Conservation (phyloP, 1,284 basidiomycete genomes). For the Pseudozyma sp. region DNA sequence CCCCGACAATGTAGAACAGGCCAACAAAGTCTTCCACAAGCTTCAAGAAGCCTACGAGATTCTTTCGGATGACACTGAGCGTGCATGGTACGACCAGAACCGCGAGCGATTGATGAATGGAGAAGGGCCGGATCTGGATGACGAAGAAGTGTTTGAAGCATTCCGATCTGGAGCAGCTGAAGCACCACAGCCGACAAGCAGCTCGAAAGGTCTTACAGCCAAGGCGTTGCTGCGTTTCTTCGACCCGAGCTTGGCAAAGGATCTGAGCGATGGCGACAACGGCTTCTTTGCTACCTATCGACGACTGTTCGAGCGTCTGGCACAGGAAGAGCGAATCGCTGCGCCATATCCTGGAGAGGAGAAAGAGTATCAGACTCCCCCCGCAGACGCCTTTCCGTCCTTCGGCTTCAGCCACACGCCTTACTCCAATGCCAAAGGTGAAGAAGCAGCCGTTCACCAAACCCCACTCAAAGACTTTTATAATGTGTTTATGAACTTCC, state of each 20-base stretch:
- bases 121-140: slow-evolving; percentile 54
- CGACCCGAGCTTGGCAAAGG: slow-evolving; percentile 78
- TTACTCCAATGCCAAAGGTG: slow-evolving; percentile 72
- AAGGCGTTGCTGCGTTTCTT: slow-evolving; percentile 88
- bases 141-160: slow-evolving; percentile 76
- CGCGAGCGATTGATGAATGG: slow-evolving; percentile 75
- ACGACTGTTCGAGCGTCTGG: slow-evolving; percentile 85
- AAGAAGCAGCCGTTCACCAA: slow-evolving; percentile 44
- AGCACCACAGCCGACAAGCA: slow-evolving; percentile 73
- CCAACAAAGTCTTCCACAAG: slow-evolving; percentile 86
- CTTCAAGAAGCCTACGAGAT: slow-evolving; percentile 95
- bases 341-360: slow-evolving; percentile 71
- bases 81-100: slow-evolving; percentile 98
- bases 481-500: slow-evolving; percentile 85
- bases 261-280: slow-evolving; percentile 72
- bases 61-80: slow-evolving; percentile 73
- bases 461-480: slow-evolving; percentile 76
- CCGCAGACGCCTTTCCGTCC: slow-evolving; percentile 73
- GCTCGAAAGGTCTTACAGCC: slow-evolving; percentile 82
- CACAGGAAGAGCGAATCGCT: slow-evolving; percentile 79
- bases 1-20: slow-evolving; percentile 78
- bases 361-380: slow-evolving; percentile 59
- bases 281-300: slow-evolving; percentile 91
- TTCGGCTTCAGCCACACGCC: slow-evolving; percentile 85
- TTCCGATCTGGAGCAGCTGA: slow-evolving; percentile 76